A percentile compares a stretch with the other conserved stretches of the same genome.
phyloP scores from a whole-genome alignment of 441 rosid species.

The Adansonia rubrostipa region DNA sequence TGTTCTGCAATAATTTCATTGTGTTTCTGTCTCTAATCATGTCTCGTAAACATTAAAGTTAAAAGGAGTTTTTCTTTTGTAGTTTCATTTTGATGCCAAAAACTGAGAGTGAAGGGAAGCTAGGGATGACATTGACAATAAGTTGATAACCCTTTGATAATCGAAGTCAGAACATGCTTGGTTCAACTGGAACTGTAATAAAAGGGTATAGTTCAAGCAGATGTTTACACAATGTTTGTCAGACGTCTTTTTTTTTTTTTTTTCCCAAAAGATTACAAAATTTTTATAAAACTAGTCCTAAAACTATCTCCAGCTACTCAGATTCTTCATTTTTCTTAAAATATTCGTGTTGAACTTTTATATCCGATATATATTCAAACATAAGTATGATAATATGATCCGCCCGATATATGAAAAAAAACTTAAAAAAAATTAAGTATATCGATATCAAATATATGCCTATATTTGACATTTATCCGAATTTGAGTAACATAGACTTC shows the following conservation, averaged over 20 bases:
- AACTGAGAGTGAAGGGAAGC: not conserved
- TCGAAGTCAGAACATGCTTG: not conserved
- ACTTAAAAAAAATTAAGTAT: too few relatives aligned
- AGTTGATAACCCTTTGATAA: not conserved
- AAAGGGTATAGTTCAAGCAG: too few relatives aligned
- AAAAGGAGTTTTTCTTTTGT: not conserved
- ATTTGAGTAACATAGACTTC: not conserved
- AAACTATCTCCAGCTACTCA: not conserved
- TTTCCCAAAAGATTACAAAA: not conserved
- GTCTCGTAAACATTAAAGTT: not conserved
- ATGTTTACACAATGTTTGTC: not conserved
- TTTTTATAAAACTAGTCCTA: not conserved
- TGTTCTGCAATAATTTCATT: not conserved
- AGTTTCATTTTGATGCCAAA: not conserved
- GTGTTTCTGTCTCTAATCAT: not conserved
- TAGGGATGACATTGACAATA: too few relatives aligned
- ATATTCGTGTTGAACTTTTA: too few relatives aligned
- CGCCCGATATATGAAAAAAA: too few relatives aligned
- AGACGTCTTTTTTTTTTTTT: not conserved
- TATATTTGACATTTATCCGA: too few relatives aligned
- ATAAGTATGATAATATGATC: too few relatives aligned
- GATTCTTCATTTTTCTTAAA: too few relatives aligned
- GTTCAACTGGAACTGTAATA: not conserved
- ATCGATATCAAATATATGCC: too few relatives aligned
- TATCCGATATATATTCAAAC: too few relatives aligned